These are phyloP conservation scores for Hypoxylon sp. DNA, from an alignment of 2,329 filamentous ascomycete species.

Conservation along the genomic window DNA sequence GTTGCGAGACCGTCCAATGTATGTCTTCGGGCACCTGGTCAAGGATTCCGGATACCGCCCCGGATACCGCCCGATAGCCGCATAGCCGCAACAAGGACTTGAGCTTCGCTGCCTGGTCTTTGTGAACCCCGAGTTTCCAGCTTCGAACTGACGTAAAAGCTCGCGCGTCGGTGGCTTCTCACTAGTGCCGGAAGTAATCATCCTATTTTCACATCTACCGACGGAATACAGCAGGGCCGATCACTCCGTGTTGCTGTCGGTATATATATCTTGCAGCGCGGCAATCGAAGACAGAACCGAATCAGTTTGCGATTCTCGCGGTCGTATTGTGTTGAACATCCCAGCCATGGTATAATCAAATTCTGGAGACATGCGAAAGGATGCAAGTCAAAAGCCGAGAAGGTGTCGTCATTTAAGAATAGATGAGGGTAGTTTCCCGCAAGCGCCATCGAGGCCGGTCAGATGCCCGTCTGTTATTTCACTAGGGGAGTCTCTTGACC, in stretches of 20 bases:
- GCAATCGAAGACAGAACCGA: conserved; percentile 3
- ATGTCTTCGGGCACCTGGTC: not conserved
- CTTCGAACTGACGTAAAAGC: conserved; percentile 2
- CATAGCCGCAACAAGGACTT: conserved; percentile 20
- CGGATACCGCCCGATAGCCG: conserved; percentile 37
- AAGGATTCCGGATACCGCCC: conserved; percentile 1
- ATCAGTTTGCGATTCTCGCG: not conserved
- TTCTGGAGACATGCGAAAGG: not conserved
- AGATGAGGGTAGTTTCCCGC: not conserved
- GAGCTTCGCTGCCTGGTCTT: not conserved
- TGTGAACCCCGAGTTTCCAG: not conserved
- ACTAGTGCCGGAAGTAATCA: conserved; percentile 3
- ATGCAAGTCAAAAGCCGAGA: not conserved
- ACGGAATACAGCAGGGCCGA: conserved; percentile 4
- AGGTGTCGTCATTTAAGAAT: not conserved
- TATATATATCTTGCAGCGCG: conserved; percentile 3
- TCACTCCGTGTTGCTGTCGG: not conserved
- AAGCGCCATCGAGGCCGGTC: not conserved
- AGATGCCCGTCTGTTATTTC: not conserved
- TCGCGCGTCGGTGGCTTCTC: not conserved
- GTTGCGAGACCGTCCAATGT: not conserved
- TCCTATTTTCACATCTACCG: conserved; percentile 20
- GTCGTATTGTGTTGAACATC: not conserved
- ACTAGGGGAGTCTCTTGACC: not conserved
- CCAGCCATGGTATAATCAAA: not conserved